Evolutionary conservation across 768 basidiomycete species (phyloP).

Genomic region (Suillus hirtellus): DNA sequence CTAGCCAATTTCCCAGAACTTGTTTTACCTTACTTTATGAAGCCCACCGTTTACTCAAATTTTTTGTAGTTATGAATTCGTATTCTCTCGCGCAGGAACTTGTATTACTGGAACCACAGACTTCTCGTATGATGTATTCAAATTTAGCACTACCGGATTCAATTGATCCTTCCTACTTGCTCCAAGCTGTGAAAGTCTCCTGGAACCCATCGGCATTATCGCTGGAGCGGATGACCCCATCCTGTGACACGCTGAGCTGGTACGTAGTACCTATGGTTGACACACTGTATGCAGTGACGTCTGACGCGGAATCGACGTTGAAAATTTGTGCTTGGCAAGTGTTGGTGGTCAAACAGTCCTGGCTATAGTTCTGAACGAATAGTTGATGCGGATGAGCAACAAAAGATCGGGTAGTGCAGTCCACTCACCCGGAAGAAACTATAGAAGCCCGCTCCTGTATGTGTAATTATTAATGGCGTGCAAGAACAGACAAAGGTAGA

Average conservation of each 20-base stretch:
- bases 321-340: slow-evolving; percentile 46
- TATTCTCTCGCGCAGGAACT: not conserved
- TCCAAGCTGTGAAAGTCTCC: slow-evolving; percentile 40
- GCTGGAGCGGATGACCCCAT: slow-evolving; percentile 36
- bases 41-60: not conserved
- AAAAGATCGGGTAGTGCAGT: not conserved
- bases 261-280: slow-evolving; percentile 48
- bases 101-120: not conserved
- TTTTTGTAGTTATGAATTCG: not conserved
- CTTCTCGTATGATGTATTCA: not conserved
- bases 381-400: slow-evolving; percentile 2
- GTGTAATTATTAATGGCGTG: slow-evolving; percentile 6
- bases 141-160: not conserved
- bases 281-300: slow-evolving; percentile 44
- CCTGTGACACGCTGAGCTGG: slow-evolving; percentile 39
- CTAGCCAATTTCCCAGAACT: not conserved
- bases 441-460: slow-evolving; percentile 48
- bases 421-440: slow-evolving; percentile 48
- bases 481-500: slow-evolving; percentile 9
- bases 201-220: slow-evolving; percentile 47
- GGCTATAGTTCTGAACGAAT: slow-evolving; percentile 38
- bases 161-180: not conserved
- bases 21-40: not conserved
- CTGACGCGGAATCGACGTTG: slow-evolving; percentile 42
- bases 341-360: slow-evolving; percentile 37